A percentile compares a stretch with the other conserved stretches of the same genome.
phyloP scores from a whole-genome alignment of 179 eudicot species.

The Camellia oleifera region DNA sequence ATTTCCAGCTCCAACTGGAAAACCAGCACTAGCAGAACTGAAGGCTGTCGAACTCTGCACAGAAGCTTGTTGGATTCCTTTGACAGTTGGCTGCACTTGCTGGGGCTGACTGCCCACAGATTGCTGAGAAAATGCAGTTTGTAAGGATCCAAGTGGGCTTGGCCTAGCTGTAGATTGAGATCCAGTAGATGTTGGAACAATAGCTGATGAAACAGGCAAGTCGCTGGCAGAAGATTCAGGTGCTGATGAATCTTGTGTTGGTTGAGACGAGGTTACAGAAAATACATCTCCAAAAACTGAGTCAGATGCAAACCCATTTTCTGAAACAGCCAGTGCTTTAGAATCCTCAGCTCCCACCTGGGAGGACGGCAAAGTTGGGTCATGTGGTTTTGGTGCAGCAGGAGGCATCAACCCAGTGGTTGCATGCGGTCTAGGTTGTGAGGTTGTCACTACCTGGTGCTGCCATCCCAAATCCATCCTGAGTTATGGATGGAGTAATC shows the following conservation, averaged over 20 bases:
- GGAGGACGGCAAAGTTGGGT: slow-evolving; percentile 31
- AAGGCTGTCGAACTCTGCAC: slow-evolving; percentile 33
- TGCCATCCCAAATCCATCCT: slow-evolving; percentile 25
- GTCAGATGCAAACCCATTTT: slow-evolving; percentile 60
- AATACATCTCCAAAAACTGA: slow-evolving; percentile 64
- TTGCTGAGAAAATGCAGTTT: slow-evolving; percentile 37
- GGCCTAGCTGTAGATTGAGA: slow-evolving; percentile 32
- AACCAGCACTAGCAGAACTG: slow-evolving; percentile 30
- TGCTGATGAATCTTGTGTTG: slow-evolving; percentile 43
- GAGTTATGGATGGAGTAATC: slow-evolving; percentile 33
- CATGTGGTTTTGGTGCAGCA: slow-evolving; percentile 36
- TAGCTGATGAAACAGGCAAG: slow-evolving; percentile 47
- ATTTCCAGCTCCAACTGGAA: slow-evolving; percentile 46
- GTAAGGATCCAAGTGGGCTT: slow-evolving; percentile 39
- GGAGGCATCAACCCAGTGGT: slow-evolving; percentile 22
- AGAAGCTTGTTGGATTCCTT: slow-evolving; percentile 49
- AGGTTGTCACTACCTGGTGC: slow-evolving; percentile 15
- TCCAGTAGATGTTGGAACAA: slow-evolving; percentile 43
- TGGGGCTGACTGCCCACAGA: slow-evolving; percentile 45
- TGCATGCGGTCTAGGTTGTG: slow-evolving; percentile 30
- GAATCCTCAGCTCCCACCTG: slow-evolving; percentile 46
- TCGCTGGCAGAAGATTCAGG: slow-evolving; percentile 36
- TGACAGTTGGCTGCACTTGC: slow-evolving; percentile 38
- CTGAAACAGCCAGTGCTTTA: slow-evolving; percentile 40
- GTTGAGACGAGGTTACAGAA: slow-evolving; percentile 44